phyloP scores from a whole-genome alignment of 2,329 filamentous ascomycete genomes.

The Penicillium polonicum region DNA sequence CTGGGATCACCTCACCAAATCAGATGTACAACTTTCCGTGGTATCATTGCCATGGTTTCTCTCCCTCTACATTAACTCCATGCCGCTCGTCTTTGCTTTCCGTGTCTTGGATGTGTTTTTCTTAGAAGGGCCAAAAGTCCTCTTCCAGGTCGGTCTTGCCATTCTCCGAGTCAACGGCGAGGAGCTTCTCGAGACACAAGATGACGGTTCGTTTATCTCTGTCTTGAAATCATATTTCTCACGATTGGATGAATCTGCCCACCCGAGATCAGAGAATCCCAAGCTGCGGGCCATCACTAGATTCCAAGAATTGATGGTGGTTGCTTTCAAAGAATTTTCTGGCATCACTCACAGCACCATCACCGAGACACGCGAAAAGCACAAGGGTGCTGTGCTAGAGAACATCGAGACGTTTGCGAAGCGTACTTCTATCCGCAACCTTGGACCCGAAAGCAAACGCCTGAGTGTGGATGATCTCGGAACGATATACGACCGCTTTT shows the following conservation, averaged over 20 bases:
- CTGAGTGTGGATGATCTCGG: constrained; percentile 82
- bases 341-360: constrained; percentile 93
- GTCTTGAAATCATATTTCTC: constrained; percentile 94
- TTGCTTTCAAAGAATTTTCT: constrained; percentile 97
- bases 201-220: constrained; percentile 95
- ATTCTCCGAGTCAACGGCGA: constrained; percentile 97
- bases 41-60: constrained; percentile 98
- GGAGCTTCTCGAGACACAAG: constrained; percentile 85
- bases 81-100: constrained; percentile 97
- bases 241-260: constrained; percentile 88
- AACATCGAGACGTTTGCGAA: constrained; percentile 98
- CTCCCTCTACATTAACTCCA: constrained; percentile 97
- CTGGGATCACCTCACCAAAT: constrained; percentile 97
- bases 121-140: constrained; percentile 91
- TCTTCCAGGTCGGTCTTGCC: constrained; percentile 96
- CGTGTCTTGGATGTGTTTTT: constrained; percentile 97
- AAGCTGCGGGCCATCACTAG: constrained; percentile 91
- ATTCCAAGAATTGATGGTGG: constrained; percentile 98
- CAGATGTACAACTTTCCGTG: constrained; percentile 93
- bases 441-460: constrained; percentile 93
- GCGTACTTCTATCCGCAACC: constrained; percentile 89
- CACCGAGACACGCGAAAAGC: constrained; percentile 81
- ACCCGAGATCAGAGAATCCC: constrained; percentile 91
- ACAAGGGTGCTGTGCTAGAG: constrained; percentile 90
- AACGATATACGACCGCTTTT: constrained; percentile 91